Percentiles rank a stretch among this genome's conserved stretches.
These are phyloP conservation scores for Colletotrichum sp. DNA, from an alignment of 2,329 filamentous ascomycete species.

Conservation along the genomic window DNA sequence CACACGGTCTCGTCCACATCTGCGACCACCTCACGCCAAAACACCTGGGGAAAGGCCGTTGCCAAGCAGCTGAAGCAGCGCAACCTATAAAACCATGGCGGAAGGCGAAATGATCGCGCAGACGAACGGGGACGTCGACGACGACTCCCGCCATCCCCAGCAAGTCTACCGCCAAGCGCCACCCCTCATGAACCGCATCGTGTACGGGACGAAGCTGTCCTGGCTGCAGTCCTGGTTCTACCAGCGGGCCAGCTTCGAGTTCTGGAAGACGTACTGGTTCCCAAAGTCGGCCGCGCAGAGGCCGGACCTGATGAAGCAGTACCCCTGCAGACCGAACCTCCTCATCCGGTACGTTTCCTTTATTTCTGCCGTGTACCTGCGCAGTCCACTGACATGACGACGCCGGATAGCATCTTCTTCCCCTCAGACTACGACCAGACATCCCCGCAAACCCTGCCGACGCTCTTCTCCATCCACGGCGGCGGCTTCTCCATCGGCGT, in stretches of 20 bases:
- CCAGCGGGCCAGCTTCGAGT: conserved; percentile 11
- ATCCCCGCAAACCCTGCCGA: conserved; percentile 36
- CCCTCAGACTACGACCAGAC: conserved; percentile 37
- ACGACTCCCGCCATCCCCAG: neutral
- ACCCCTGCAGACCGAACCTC: conserved; percentile 16
- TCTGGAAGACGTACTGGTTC: conserved; percentile 12
- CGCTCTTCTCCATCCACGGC: conserved; percentile 56
- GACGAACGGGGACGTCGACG: neutral
- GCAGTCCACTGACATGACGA: fast-evolving
- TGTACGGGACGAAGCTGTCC: conserved; percentile 16
- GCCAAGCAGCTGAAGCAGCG: neutral
- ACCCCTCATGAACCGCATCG: conserved; percentile 9
- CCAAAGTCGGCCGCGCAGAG: neutral
- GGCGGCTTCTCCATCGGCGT: conserved; percentile 52
- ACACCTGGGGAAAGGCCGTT: neutral
- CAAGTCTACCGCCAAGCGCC: neutral
- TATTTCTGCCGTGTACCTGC: too few species aligned
- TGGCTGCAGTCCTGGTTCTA: conserved; percentile 10
- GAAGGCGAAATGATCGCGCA: neutral
- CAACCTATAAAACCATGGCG: neutral
- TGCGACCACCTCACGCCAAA: neutral
- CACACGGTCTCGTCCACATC: neutral
- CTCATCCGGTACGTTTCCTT: conserved; percentile 14
- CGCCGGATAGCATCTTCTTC: conserved; percentile 39
- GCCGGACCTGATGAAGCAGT: conserved; percentile 24